phyloP scores from a whole-genome alignment of 1,284 basidiomycete species.

The Cryptococcus deneoformans region DNA sequence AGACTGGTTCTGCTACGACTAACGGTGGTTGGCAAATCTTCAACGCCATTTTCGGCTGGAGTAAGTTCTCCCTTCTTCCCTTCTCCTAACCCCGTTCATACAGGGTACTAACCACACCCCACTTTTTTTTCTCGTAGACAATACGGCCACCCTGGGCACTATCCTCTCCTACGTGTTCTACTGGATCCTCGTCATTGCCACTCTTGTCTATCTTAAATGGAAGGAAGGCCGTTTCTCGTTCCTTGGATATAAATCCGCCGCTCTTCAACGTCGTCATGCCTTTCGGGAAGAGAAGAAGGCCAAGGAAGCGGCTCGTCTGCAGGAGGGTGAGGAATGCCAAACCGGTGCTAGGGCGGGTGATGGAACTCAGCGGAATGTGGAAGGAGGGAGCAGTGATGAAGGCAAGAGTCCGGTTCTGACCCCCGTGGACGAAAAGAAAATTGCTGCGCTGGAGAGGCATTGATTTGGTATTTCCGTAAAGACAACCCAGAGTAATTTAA shows the following conservation, averaged over 20 bases:
- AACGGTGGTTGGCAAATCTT: conserved; percentile 50
- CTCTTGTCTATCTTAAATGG: conserved; percentile 69
- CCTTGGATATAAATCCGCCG: conserved; percentile 35
- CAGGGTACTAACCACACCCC: neutral
- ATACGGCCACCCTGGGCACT: conserved; percentile 58
- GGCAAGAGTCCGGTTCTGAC: too few species aligned
- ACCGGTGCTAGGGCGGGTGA: too few species aligned
- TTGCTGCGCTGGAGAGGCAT: too few species aligned
- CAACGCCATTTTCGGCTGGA: conserved; percentile 48
- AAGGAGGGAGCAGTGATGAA: too few species aligned
- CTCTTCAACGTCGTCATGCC: conserved; percentile 12
- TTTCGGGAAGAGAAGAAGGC: neutral
- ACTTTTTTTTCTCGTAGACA: conserved; percentile 29
- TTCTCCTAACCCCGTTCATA: neutral
- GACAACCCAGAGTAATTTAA: too few species aligned
- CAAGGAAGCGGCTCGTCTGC: too few species aligned
- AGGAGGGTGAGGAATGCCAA: too few species aligned
- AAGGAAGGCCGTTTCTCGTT: conserved; percentile 51
- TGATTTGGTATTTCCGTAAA: too few species aligned
- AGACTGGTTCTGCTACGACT: conserved; percentile 48
- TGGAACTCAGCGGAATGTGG: too few species aligned
- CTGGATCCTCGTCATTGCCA: conserved; percentile 67
- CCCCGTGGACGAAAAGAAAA: too few species aligned
- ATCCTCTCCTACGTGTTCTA: conserved; percentile 73
- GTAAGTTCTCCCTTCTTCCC: conserved; percentile 5